Percentiles rank a stretch among this genome's conserved stretches.
These are phyloP conservation scores for Fusarium zealandicum DNA, from an alignment of 2,329 filamentous ascomycete species.

Conservation along the genomic window DNA sequence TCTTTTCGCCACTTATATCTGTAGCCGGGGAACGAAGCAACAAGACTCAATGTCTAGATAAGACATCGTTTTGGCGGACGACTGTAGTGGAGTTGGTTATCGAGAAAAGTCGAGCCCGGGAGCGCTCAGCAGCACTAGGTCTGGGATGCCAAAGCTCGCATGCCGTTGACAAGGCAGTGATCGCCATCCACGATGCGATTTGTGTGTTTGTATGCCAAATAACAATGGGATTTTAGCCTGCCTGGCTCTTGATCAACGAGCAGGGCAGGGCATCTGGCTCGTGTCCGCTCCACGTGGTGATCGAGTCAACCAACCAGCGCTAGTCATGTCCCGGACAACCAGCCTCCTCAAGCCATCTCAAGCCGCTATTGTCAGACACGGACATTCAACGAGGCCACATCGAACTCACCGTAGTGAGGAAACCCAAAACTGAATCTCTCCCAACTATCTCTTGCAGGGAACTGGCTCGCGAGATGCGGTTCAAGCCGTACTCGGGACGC, in stretches of 20 bases:
- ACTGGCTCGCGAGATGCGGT: background rate
- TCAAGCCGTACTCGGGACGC: background rate
- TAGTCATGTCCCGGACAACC: slow-evolving; percentile 3
- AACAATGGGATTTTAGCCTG: background rate
- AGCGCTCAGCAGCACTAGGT: background rate
- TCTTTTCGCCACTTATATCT: background rate
- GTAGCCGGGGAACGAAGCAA: background rate
- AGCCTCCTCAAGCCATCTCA: slow-evolving; percentile 4
- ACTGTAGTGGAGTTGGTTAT: too few species aligned
- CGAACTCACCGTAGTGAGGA: background rate
- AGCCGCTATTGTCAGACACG: background rate
- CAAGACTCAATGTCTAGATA: too few species aligned
- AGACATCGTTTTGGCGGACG: too few species aligned
- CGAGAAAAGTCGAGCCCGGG: background rate
- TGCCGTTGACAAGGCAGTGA: background rate
- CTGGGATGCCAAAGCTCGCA: background rate
- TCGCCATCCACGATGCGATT: background rate
- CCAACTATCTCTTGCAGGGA: too few species aligned
- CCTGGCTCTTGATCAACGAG: background rate
- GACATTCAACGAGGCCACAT: background rate
- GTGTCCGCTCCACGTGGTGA: slow-evolving; percentile 3
- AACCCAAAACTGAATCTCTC: too few species aligned
- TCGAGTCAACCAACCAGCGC: slow-evolving; percentile 14
- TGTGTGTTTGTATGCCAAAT: background rate
- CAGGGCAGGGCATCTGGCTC: background rate